phyloP scores from a whole-genome alignment of 805 yeast genomes.

The Saturnispora dispora region DNA sequence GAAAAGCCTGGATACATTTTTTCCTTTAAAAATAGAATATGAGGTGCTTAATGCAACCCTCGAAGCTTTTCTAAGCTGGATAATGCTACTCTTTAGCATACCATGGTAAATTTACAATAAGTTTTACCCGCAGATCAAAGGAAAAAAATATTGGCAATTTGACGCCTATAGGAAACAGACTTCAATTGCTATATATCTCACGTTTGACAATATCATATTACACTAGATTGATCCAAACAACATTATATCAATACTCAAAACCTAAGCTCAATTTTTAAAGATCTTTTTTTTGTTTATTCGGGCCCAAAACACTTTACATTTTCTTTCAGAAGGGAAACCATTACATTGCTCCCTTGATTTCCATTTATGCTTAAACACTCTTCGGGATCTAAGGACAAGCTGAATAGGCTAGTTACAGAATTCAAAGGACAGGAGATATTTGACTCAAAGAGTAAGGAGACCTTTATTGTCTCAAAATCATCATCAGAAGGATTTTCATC shows the following conservation, averaged over 20 bases:
- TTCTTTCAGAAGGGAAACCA: not conserved
- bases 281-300: not conserved
- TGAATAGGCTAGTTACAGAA: not conserved
- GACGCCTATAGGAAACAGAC: not conserved
- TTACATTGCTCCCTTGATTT: not conserved
- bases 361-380: constrained; percentile 1
- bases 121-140: not conserved
- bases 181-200: not conserved
- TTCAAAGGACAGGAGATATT: not conserved
- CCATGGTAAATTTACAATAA: not conserved
- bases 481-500: constrained; percentile 12
- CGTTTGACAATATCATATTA: not conserved
- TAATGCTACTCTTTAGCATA: not conserved
- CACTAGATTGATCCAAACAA: not conserved
- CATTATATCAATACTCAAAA: not conserved
- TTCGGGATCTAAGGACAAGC: not conserved
- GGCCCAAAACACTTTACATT: not conserved
- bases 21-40: not conserved
- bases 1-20: not conserved
- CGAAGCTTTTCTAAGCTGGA: not conserved
- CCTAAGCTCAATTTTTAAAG: not conserved
- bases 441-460: not conserved
- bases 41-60: not conserved
- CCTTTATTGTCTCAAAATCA: constrained; percentile 7
- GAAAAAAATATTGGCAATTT: not conserved